Evolutionary conservation across 2,329 filamentous ascomycete species (phyloP), one percentile per base, ranked within the genome.

Genomic region (Arthrobotrys entomopaga): DNA sequence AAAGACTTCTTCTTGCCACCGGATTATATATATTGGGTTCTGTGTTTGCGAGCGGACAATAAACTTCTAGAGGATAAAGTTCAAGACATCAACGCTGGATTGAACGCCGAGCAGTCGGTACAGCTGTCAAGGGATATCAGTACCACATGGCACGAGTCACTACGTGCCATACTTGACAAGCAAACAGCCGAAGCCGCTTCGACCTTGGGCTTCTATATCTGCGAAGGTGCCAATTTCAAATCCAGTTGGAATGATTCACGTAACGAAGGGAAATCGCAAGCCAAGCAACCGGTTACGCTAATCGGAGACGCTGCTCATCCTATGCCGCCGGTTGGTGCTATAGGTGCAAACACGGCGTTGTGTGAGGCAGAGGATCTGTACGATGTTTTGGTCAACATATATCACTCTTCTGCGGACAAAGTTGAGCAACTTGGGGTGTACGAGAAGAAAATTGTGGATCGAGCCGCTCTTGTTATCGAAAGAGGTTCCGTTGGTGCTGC

Each of bases 21-120:
- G 6, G 64, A 66, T 52, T 66, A 66, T 46, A 43, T 66, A 10
- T 66, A 66, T 43, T 66, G 64, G 64, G 64, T 66, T 16, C 38
- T 66, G 6, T 42, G 42, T n/a, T 50, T 66, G n/a, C 53, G 64
- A 11, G 10, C 16, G 3, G 64, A 66, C 46, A 15, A 29, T 16
- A 34, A 52, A 22, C 13, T 34, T 4, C 26, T 20, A 2, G 24
- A 50, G n/a, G 50, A n/a, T 19, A 22, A 34, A 10, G 7, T 16
- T 7, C 34, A 26, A 43, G 20, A 57, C 7, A 19, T 42, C 8
- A 24, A n/a, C 8, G 8, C 11, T 7, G 22, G 34, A 5, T 13
- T 66, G 1, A 52, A 24, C 11, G 34, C 42, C 1, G 22, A 16
- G 26, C 26, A 59, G 20, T 66, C 64, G 3, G 64, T 38, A 19